Percentiles rank a stretch among this genome's conserved stretches.
Conservation (phyloP, 2,329 filamentous ascomycete genomes). For the Fusarium pseudograminearum region DNA sequence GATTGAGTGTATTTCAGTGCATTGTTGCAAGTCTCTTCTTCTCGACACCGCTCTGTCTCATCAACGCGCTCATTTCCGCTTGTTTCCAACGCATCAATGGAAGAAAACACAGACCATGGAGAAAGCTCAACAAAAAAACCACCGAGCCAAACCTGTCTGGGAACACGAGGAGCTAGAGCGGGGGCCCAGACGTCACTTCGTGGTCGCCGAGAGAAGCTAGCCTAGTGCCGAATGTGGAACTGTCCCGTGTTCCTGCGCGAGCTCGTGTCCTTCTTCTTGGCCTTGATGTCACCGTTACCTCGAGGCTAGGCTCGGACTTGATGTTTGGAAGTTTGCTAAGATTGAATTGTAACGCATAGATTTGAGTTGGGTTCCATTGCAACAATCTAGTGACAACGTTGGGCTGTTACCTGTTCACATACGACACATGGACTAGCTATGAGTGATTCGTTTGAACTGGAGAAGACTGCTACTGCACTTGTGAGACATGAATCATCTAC, state of each 20-base stretch:
- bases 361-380: not conserved
- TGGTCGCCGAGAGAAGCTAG: slow-evolving; percentile 11
- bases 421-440: too few relatives aligned
- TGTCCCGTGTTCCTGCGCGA: not conserved
- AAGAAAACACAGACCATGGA: not conserved
- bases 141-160: slow-evolving; percentile 12
- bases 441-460: not conserved
- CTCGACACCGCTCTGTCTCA: not conserved
- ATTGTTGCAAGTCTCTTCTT: not conserved
- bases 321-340: not conserved
- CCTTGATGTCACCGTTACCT: not conserved
- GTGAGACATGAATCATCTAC: not conserved
- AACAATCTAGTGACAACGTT: not conserved
- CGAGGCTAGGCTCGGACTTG: not conserved
- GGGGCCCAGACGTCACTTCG: slow-evolving; percentile 16
- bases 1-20: not conserved
- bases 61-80: not conserved
- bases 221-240: slow-evolving; percentile 11
- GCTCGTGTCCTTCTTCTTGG: not conserved
- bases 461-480: not conserved
- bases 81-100: not conserved
- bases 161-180: not conserved
- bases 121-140: slow-evolving; percentile 17
- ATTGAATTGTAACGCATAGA: not conserved
- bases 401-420: not conserved